Percentiles rank a stretch among this genome's conserved stretches.
These are phyloP conservation scores for Schoenoplectus tabernaemontani DNA, from an alignment of 202 grass and related monocot species.

Conservation along the genomic window DNA sequence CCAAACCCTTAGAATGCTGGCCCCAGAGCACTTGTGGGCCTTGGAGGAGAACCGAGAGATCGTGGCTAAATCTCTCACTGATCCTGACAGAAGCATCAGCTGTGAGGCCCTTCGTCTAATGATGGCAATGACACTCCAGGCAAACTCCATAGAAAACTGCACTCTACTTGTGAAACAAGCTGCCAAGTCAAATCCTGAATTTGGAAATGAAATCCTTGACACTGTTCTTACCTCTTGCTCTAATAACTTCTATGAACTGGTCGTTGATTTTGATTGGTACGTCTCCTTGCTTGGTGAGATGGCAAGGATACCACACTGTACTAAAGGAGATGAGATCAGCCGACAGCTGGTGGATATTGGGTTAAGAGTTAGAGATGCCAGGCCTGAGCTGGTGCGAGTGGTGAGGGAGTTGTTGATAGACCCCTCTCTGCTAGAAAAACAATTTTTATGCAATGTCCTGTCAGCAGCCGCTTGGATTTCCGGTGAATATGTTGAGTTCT, in stretches of 20 bases:
- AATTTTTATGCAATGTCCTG: slow-evolving; percentile 58
- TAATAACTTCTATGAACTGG: slow-evolving; percentile 63
- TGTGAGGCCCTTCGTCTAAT: slow-evolving; percentile 51
- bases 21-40: slow-evolving; percentile 33
- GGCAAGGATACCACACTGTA: slow-evolving; percentile 63
- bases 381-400: slow-evolving; percentile 52
- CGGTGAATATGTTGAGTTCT: slow-evolving; percentile 72
- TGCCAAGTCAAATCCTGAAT: slow-evolving; percentile 64
- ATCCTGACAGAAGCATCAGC: slow-evolving; percentile 63
- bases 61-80: slow-evolving; percentile 44
- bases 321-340: slow-evolving; percentile 67
- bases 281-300: slow-evolving; percentile 56
- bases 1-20: slow-evolving; percentile 55
- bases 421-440: slow-evolving; percentile 66
- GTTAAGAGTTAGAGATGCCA: slow-evolving; percentile 66
- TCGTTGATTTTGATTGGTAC: slow-evolving; percentile 91
- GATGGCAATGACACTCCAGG: slow-evolving; percentile 43
- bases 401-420: slow-evolving; percentile 76
- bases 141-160: slow-evolving; percentile 43
- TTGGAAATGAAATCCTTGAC: slow-evolving; percentile 65
- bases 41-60: slow-evolving; percentile 44
- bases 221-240: slow-evolving; percentile 54
- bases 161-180: slow-evolving; percentile 54
- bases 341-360: slow-evolving; percentile 82
- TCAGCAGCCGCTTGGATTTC: slow-evolving; percentile 77